Evolutionary conservation across 108 stramenopile species (phyloP), one percentile per base, ranked within the genome.

Genomic region (Nannochloropsis oceanica): DNA sequence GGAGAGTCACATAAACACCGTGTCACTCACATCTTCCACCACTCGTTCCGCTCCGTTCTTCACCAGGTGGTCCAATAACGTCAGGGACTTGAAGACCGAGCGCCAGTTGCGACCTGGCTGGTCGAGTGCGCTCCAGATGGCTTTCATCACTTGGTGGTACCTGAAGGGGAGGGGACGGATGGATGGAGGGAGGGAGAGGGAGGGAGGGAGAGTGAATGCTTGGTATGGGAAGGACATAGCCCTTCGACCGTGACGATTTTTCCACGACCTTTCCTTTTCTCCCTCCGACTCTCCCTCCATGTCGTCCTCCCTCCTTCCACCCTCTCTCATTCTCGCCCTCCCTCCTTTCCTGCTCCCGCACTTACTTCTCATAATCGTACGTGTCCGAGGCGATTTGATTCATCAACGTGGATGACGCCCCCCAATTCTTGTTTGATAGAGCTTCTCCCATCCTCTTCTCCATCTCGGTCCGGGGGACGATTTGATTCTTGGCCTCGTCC

Each of bases 341-440:
- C 59, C n/a, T 73, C 59, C 34, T 34, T 34, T 73, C 59, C 18
- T 73, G 8, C 59, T n/a, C 89, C 79, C 92, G 90, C 22, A 92
- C 89, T 85, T 92, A 95, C 73, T 92, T 90, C 46, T 97, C 95
- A 34, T 93, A 93, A 86, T 96, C 96, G 84, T 92, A 96, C 12
- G 96, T 95, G 87, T 99, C 98, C 43, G 92, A 90, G 12, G 97
- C 95, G 88, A 99, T 94, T 81, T 97, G 94, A 89, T 96, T 96
- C 92, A 99, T 93, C 27, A 96, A 80, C n/a, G 96, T 95, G 84
- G 93, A 93, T 24, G 96, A 96, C 18, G 97, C 92, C 8, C 98
- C 98, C 96, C 96, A 99, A 89, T 99, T 99, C 90, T 99, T 97
- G 90, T 97, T 96, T 22, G 96, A 96, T 44, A 99, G 91, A 12